These are phyloP conservation scores for Delonix regia DNA, from an alignment of 306 rosid genomes.

Conservation along the genomic window DNA sequence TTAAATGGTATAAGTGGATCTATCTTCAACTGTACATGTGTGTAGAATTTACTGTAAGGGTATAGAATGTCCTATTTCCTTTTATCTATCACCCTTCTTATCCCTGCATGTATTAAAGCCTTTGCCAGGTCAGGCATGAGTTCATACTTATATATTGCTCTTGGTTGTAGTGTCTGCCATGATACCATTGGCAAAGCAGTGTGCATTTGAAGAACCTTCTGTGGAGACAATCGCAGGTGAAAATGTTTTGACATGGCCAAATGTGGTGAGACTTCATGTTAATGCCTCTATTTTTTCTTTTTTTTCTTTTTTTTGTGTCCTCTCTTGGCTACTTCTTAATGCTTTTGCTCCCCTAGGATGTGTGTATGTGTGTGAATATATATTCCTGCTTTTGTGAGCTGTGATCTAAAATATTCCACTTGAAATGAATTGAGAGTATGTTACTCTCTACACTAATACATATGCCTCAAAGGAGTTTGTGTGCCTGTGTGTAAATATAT, in stretches of 20 bases:
- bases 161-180: constrained; percentile 90
- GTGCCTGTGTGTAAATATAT: not conserved
- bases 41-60: not conserved
- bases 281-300: too few relatives aligned
- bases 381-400: constrained; percentile 3
- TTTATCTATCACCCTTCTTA: constrained; percentile 8
- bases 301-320: constrained; percentile 9
- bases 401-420: not conserved
- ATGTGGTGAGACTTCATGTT: constrained; percentile 65
- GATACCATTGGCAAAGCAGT: constrained; percentile 93
- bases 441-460: not conserved
- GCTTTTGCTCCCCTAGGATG: constrained; percentile 21
- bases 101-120: not conserved
- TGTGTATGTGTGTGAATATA: not conserved
- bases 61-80: constrained; percentile 5
- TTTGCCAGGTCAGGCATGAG: not conserved
- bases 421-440: not conserved
- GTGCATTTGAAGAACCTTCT: constrained; percentile 97
- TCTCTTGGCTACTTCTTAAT: constrained; percentile 11
- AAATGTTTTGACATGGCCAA: constrained; percentile 97
- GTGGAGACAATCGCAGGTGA: constrained; percentile 94
- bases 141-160: constrained; percentile 16
- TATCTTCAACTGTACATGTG: not conserved
- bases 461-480: not conserved
- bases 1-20: not conserved